Conservation (phyloP, 805 yeast species). For the Wickerhamomyces silvicola region DNA sequence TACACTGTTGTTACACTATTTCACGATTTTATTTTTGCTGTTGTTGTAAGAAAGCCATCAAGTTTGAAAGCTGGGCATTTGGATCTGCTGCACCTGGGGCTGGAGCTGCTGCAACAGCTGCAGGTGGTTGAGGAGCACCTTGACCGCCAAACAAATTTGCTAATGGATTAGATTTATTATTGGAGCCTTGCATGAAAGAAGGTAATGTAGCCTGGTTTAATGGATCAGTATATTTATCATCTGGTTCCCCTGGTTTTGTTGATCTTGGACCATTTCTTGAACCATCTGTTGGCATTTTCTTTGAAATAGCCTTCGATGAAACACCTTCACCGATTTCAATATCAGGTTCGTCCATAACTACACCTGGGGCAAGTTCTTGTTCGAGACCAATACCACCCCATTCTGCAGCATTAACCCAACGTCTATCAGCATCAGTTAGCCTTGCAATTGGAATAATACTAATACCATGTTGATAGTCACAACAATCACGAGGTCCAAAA, state of each 20-base stretch:
- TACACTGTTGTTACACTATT: too few relatives aligned
- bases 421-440: slow-evolving; percentile 87
- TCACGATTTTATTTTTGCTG: slow-evolving; percentile 23
- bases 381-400: slow-evolving; percentile 96
- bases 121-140: slow-evolving; percentile 13
- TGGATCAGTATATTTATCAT: slow-evolving; percentile 24
- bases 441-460: slow-evolving; percentile 82
- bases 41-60: slow-evolving; percentile 37
- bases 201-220: slow-evolving; percentile 19
- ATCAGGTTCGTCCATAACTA: slow-evolving; percentile 94
- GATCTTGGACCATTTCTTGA: slow-evolving; percentile 83
- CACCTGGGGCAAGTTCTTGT: slow-evolving; percentile 65
- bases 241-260: slow-evolving; percentile 53
- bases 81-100: slow-evolving; percentile 23
- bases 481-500: slow-evolving; percentile 97
- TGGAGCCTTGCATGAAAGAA: slow-evolving; percentile 27
- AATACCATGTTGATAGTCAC: slow-evolving; percentile 87
- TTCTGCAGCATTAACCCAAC: slow-evolving; percentile 85
- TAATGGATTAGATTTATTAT: slow-evolving; percentile 40
- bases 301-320: slow-evolving; percentile 84
- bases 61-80: slow-evolving; percentile 34
- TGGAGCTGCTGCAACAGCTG: slow-evolving; percentile 15
- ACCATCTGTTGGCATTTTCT: slow-evolving; percentile 88
- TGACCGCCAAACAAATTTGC: slow-evolving; percentile 36
- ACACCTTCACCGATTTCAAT: slow-evolving; percentile 94